Evolutionary conservation across 257 asterid species (phyloP).

Genomic region (Rubia yunnanensis): DNA sequence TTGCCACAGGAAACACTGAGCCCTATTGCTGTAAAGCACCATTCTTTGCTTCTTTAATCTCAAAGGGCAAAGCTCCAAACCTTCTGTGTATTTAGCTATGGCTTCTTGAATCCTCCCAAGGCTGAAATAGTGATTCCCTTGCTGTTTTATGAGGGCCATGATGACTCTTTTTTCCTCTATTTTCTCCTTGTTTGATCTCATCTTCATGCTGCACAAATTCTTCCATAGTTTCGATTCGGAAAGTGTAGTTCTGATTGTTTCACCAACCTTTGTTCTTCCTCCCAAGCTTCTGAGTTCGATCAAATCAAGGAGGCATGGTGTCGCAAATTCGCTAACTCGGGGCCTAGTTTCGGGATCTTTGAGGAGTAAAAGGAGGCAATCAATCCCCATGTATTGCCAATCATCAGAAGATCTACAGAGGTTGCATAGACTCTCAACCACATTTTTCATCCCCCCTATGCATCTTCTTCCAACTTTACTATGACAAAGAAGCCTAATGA

Average conservation of each 20-base stretch:
- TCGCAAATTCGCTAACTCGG: constrained; percentile 25
- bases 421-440: constrained; percentile 49
- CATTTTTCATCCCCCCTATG: constrained; percentile 36
- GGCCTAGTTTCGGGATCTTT: constrained; percentile 49
- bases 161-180: constrained; percentile 30
- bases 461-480: constrained; percentile 46
- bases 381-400: constrained; percentile 82
- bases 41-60: constrained; percentile 47
- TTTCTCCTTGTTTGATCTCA: constrained; percentile 39
- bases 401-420: constrained; percentile 70
- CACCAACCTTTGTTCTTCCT: constrained; percentile 46
- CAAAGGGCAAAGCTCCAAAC: constrained; percentile 51
- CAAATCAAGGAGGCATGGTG: constrained; percentile 42
- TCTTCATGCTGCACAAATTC: constrained; percentile 23
- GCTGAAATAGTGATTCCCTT: constrained; percentile 38
- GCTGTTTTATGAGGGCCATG: constrained; percentile 34
- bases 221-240: constrained; percentile 22
- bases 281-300: constrained; percentile 51
- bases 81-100: constrained; percentile 36
- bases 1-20: constrained; percentile 43
- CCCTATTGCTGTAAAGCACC: constrained; percentile 50
- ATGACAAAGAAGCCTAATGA: constrained; percentile 57
- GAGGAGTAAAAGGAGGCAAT: constrained; percentile 64
- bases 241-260: constrained; percentile 38
- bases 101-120: constrained; percentile 55